Conservation (phyloP, 345 rosid genomes). For the Sisymbrium irio region DNA sequence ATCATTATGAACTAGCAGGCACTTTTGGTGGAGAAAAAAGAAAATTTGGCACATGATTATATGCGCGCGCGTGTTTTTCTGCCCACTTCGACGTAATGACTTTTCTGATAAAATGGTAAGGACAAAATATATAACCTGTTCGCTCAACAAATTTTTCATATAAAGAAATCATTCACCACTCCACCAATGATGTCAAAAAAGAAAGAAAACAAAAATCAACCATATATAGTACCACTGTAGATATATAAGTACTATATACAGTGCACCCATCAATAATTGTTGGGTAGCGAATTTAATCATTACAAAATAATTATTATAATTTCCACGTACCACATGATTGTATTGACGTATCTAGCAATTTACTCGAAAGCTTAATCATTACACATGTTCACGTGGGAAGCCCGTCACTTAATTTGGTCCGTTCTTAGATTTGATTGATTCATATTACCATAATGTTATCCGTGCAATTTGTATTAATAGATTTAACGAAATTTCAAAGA, state of each 20-base stretch:
- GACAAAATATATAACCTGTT: background rate
- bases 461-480: constrained; percentile 10
- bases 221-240: background rate
- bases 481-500: background rate
- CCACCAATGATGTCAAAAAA: background rate
- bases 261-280: constrained; percentile 11
- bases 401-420: constrained; percentile 17
- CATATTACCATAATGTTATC: background rate
- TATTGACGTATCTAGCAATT: constrained; percentile 18
- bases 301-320: constrained; percentile 17
- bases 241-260: too few relatives aligned
- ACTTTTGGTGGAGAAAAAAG: background rate
- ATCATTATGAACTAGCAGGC: background rate
- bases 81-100: background rate
- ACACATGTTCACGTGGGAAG: constrained; percentile 32
- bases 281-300: constrained; percentile 17
- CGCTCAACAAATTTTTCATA: background rate
- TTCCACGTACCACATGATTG: constrained; percentile 33
- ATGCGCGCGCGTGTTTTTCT: background rate
- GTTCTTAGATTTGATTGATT: background rate
- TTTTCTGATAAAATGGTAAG: background rate
- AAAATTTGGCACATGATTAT: background rate
- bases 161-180: background rate
- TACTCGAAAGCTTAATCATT: constrained; percentile 26
- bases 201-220: background rate